These are phyloP conservation scores for Cenococcum geophilum DNA, from an alignment of 495 filamentous ascomycete species.

Conservation along the genomic window DNA sequence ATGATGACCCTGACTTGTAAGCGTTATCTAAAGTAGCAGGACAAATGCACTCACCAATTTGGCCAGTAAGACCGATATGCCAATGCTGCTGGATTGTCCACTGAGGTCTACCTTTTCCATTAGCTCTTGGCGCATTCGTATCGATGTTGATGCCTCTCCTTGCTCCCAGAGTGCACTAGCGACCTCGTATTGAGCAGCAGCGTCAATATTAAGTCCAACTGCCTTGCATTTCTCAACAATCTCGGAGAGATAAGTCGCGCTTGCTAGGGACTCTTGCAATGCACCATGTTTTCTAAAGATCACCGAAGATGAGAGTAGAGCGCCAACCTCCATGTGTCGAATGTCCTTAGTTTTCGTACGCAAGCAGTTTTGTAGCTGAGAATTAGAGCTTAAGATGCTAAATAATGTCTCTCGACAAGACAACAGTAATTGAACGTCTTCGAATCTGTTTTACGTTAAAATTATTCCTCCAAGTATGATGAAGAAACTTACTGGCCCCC, in stretches of 20 bases:
- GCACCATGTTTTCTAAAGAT: slow-evolving; percentile 72
- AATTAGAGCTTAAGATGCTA: slow-evolving; percentile 66
- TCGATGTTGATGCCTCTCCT: slow-evolving; percentile 85
- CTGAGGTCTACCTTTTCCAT: slow-evolving; percentile 19
- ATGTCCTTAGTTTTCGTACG: slow-evolving; percentile 54
- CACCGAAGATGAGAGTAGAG: slow-evolving; percentile 63
- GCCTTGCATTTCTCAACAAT: slow-evolving; percentile 60
- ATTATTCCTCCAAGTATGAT: background rate
- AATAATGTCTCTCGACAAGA: slow-evolving; percentile 76
- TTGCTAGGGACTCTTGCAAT: slow-evolving; percentile 76
- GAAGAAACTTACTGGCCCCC: slow-evolving; percentile 55
- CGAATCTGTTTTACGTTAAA: slow-evolving; percentile 50
- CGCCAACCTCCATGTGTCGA: slow-evolving; percentile 65
- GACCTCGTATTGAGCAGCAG: slow-evolving; percentile 66
- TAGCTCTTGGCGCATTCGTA: slow-evolving; percentile 75
- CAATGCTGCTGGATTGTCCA: slow-evolving; percentile 13
- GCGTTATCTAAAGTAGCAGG: background rate
- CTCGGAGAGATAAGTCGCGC: slow-evolving; percentile 70
- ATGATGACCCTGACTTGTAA: slow-evolving; percentile 58
- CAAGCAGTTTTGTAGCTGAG: slow-evolving; percentile 53
- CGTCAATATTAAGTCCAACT: slow-evolving; percentile 67
- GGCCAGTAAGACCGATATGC: slow-evolving; percentile 66
- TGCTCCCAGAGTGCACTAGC: slow-evolving; percentile 93
- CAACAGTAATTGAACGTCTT: slow-evolving; percentile 73
- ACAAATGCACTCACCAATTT: slow-evolving; percentile 57